Conservation (phyloP, 1,284 basidiomycete species). For the Cutaneotrichosporon spelunceum region DNA sequence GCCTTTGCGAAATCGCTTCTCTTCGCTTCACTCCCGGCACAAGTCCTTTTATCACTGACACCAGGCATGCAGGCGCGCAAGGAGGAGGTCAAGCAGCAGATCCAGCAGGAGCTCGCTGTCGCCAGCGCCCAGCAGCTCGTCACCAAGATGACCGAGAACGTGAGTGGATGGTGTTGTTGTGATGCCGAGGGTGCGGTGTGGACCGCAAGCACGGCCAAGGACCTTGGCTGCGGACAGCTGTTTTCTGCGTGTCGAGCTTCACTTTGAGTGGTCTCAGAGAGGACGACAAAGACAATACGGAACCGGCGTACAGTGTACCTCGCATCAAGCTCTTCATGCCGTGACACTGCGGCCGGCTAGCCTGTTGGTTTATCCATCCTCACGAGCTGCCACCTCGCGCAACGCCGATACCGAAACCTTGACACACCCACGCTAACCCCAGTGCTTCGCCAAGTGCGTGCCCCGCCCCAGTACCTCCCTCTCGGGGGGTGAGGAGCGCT, state of each 20-base stretch:
- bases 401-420: not conserved
- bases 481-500: conserved; percentile 47
- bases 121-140: conserved; percentile 52
- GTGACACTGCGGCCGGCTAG: no score
- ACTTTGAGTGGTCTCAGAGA: no score
- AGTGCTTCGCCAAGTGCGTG: conserved; percentile 53
- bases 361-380: no score
- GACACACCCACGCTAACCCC: conserved; percentile 9
- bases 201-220: no score
- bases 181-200: not conserved
- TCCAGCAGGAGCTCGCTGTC: conserved; percentile 50
- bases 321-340: no score
- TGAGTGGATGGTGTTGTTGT: conserved; percentile 25
- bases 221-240: no score
- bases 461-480: conserved; percentile 43
- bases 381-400: no score
- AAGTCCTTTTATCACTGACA: conserved; percentile 7
- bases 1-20: not conserved
- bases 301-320: no score
- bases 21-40: not conserved
- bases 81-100: conserved; percentile 52
- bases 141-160: conserved; percentile 54
- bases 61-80: conserved; percentile 47
- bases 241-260: no score
- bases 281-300: no score